A percentile compares a stretch with the other conserved stretches of the same genome.
These are phyloP conservation scores for Fragilariopsis cylindrus DNA, from an alignment of 108 stramenopile species.

Conservation along the genomic window DNA sequence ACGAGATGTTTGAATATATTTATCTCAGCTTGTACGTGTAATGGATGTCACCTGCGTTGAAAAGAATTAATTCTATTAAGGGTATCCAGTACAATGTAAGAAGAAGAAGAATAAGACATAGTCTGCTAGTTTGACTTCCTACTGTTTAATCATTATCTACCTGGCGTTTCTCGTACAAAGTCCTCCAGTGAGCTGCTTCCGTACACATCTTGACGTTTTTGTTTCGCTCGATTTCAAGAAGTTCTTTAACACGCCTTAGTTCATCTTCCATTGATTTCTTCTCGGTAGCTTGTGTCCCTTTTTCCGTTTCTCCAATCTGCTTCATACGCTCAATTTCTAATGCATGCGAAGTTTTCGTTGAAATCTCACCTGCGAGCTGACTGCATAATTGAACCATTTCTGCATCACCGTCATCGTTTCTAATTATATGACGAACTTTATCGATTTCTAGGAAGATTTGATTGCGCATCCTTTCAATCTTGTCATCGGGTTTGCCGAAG, in stretches of 20 bases:
- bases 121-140: no score
- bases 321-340: conserved; percentile 60
- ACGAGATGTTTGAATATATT: no score
- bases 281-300: conserved; percentile 39
- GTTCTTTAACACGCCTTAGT: conserved; percentile 21
- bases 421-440: conserved; percentile 16
- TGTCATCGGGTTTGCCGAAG: conserved; percentile 17
- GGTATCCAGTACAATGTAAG: no score
- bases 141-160: background rate
- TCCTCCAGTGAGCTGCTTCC: conserved; percentile 32
- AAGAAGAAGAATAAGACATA: no score
- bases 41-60: no score
- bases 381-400: conserved; percentile 61
- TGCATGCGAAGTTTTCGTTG: conserved; percentile 49
- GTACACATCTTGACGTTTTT: background rate
- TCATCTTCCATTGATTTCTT: conserved; percentile 43
- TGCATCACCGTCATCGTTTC: conserved; percentile 42
- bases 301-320: conserved; percentile 46
- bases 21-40: no score
- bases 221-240: conserved; percentile 28
- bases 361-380: conserved; percentile 71
- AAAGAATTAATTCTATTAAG: no score
- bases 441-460: conserved; percentile 26
- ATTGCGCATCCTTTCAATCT: conserved; percentile 3
- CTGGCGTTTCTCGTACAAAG: conserved; percentile 23